Conservation (phyloP, 2,329 filamentous ascomycete genomes). For the Ascocoryne sarcoides region DNA sequence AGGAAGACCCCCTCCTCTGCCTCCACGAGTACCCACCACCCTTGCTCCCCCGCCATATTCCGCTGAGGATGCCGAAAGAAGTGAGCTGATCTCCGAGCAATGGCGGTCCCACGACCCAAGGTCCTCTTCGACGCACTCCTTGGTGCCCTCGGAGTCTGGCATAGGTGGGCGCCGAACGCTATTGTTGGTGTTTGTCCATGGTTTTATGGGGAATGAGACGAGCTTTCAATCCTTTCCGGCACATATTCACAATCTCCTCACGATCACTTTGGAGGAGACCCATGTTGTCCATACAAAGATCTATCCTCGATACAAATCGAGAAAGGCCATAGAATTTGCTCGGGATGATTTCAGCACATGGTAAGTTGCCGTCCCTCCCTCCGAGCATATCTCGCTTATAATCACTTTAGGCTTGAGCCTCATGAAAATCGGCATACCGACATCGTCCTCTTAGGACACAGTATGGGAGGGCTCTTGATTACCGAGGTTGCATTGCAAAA, state of each 20-base stretch:
- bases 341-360: conserved; percentile 77
- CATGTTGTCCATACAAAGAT: conserved; percentile 83
- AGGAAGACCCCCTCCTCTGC: conserved; percentile 20
- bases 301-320: conserved; percentile 72
- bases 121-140: conserved; percentile 28
- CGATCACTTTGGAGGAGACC: conserved; percentile 55
- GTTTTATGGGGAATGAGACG: conserved; percentile 81
- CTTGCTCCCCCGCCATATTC: conserved; percentile 25
- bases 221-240: conserved; percentile 84
- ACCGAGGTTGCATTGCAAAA: conserved; percentile 66
- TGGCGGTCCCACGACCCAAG: conserved; percentile 28
- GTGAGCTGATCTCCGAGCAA: conserved; percentile 25
- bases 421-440: conserved; percentile 69
- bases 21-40: conserved; percentile 17
- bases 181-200: conserved; percentile 77
- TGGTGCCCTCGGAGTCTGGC: conserved; percentile 24
- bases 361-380: conserved; percentile 31
- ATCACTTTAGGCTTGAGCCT: conserved; percentile 54
- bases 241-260: conserved; percentile 71
- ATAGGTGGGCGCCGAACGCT: conserved; percentile 41
- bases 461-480: conserved; percentile 77
- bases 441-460: conserved; percentile 76
- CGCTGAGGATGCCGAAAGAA: conserved; percentile 21
- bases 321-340: conserved; percentile 62
- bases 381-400: conserved; percentile 11